Evolutionary conservation across 805 yeast genomes (phyloP), one percentile per base, ranked within the genome.

Genomic region (Suhomyces tanzawaensis): DNA sequence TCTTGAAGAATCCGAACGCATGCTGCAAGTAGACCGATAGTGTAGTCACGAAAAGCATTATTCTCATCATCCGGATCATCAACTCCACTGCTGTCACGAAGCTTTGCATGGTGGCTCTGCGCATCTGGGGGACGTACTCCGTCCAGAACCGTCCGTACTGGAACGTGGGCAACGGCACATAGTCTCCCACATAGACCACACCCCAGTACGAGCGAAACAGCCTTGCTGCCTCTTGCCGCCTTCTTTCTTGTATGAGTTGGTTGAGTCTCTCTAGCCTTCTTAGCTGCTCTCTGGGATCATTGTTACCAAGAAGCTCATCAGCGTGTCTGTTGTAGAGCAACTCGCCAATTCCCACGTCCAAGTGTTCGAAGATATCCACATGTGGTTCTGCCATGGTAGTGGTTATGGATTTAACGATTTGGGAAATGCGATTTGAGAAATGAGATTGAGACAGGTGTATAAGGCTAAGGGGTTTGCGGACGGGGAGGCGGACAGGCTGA

Each of bases 1-100:
- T 43, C 37, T 60, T 56, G 18, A 62, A 58, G 31, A 51, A 56
- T 33, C 40, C 40, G 19, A 53, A 27, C 7, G 55, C 33, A n/a
- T 48, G 38, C 19, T 51, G 55, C 19, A 56, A 39, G 23, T 35
- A 29, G 18, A 9, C 15, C 14, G 16, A 12, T 2, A 28, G 12
- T 9, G 15, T n/a, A 7, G 22, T 21, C n/a, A 22, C 4, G 36
- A 57, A 58, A 30, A 47, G 28, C 12, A 36, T 22, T 24, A 52
- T 34, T 28, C 55, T 15, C 17, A 55, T 33, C 4, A 29, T 13
- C 7, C 22, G 17, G 11, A 35, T 7, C 14, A 29, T 16, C n/a
- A 18, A 12, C 1, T 14, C 14, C 21, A 23, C 22, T 3, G 13
- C 12, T 5, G 23, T 26, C 11, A 35, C 8, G 11, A 19, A 13